These are phyloP conservation scores for Blastocystis sp. DNA, from an alignment of 352 stramenopile species.

Conservation along the genomic window DNA sequence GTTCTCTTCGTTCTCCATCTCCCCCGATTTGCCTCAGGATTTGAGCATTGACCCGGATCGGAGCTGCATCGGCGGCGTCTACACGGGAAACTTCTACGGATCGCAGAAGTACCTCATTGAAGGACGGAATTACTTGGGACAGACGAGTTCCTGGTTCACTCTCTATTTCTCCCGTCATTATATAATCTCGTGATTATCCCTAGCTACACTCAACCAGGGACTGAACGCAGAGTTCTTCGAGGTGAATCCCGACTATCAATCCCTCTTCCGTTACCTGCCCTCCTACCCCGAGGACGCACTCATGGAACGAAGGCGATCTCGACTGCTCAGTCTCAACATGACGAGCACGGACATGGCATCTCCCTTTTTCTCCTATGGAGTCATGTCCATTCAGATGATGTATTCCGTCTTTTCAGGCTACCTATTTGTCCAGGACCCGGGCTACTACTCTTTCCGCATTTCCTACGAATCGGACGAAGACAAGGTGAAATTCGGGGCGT, in stretches of 20 bases:
- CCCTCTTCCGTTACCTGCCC: background rate
- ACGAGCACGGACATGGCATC: constrained; percentile 40
- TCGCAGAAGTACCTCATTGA: constrained; percentile 15
- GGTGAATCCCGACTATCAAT: background rate
- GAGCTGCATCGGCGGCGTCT: constrained; percentile 45
- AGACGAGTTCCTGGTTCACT: background rate
- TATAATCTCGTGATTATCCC: background rate
- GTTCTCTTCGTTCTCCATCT: constrained; percentile 11
- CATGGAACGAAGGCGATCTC: background rate
- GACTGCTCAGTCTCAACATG: background rate
- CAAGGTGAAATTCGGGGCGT: background rate
- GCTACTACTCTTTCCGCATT: constrained; percentile 36
- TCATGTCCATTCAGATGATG: constrained; percentile 10
- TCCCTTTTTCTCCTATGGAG: constrained; percentile 29
- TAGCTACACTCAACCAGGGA: constrained; percentile 27
- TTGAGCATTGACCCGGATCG: constrained; percentile 18
- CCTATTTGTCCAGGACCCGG: background rate
- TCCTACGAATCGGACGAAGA: constrained; percentile 20
- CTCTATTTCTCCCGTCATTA: constrained; percentile 28
- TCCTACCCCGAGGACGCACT: background rate
- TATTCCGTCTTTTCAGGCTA: constrained; percentile 29
- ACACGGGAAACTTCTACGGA: constrained; percentile 17
- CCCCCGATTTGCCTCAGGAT: constrained; percentile 48
- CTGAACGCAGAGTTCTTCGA: constrained; percentile 38
- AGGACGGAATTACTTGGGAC: background rate